These are phyloP conservation scores for Cicer cuneatum DNA, from an alignment of 306 rosid genomes.

Conservation along the genomic window DNA sequence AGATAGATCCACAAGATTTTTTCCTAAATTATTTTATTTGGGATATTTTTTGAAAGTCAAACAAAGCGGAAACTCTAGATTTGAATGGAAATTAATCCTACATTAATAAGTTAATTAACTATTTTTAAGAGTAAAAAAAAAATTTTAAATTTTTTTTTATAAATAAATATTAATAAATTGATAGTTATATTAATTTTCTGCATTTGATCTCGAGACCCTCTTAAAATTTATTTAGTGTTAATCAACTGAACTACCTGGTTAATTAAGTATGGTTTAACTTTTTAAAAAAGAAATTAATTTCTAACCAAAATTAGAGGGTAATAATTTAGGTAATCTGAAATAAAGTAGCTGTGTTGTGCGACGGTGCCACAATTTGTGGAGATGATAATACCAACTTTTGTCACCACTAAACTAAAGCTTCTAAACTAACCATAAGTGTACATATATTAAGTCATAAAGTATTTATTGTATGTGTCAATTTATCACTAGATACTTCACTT, in stretches of 20 bases:
- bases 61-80: conserved; percentile 26
- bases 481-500: conserved; percentile 7
- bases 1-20: conserved; percentile 29
- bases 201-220: too few relatives aligned
- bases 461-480: not conserved
- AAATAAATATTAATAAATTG: too few relatives aligned
- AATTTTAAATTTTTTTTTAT: too few relatives aligned
- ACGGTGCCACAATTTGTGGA: conserved; percentile 51
- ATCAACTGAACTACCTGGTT: not conserved
- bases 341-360: conserved; percentile 49
- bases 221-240: too few relatives aligned
- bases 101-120: conserved; percentile 25
- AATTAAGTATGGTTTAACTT: not conserved
- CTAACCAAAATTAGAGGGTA: not conserved
- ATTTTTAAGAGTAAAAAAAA: too few relatives aligned
- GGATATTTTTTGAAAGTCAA: conserved; percentile 22
- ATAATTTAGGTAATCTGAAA: conserved; percentile 35
- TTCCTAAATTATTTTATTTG: not conserved
- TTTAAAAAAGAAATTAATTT: not conserved
- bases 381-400: conserved; percentile 43
- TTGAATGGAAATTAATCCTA: not conserved
- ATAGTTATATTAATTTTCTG: too few relatives aligned
- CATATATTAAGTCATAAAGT: not conserved
- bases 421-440: conserved; percentile 37
- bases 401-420: conserved; percentile 45